Conservation (phyloP, 345 rosid genomes). For the Citrus mangshanensis region DNA sequence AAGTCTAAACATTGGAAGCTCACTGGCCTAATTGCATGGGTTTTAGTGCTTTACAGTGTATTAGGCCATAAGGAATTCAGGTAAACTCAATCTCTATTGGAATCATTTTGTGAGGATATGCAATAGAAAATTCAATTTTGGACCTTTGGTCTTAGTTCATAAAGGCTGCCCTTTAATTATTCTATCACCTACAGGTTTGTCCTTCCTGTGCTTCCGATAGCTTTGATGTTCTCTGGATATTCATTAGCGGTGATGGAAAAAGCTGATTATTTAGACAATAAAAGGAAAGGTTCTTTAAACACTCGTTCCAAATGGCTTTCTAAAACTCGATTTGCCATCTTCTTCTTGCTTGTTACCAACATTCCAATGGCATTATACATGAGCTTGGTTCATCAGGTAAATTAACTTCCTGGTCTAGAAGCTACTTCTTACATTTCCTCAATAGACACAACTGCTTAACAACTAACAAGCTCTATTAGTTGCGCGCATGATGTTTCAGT, state of each 20-base stretch:
- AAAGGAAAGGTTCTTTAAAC: constrained; percentile 34
- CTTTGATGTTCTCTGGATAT: constrained; percentile 84
- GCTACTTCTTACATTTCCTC: not conserved
- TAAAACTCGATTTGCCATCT: constrained; percentile 43
- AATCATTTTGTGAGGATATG: constrained; percentile 9
- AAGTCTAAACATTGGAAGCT: constrained; percentile 63
- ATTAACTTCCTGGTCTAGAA: not conserved
- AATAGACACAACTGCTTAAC: constrained; percentile 7
- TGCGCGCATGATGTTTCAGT: not conserved
- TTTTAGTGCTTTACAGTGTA: constrained; percentile 62
- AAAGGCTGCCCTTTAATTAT: constrained; percentile 30
- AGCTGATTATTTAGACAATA: constrained; percentile 25
- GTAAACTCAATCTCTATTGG: constrained; percentile 22
- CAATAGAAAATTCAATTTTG: not conserved
- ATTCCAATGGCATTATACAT: constrained; percentile 85
- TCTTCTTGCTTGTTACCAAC: constrained; percentile 77
- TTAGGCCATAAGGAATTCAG: constrained; percentile 97
- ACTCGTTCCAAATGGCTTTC: constrained; percentile 35
- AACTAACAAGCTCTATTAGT: not conserved
- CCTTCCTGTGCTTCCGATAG: constrained; percentile 86
- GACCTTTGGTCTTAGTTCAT: constrained; percentile 13
- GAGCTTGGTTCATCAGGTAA: constrained; percentile 91
- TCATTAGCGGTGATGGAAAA: constrained; percentile 54
- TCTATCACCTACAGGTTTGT: constrained; percentile 68
- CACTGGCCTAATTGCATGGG: constrained; percentile 81